These are phyloP conservation scores for Candida tropicalis DNA, from an alignment of 1,139 yeast species.

Conservation along the genomic window DNA sequence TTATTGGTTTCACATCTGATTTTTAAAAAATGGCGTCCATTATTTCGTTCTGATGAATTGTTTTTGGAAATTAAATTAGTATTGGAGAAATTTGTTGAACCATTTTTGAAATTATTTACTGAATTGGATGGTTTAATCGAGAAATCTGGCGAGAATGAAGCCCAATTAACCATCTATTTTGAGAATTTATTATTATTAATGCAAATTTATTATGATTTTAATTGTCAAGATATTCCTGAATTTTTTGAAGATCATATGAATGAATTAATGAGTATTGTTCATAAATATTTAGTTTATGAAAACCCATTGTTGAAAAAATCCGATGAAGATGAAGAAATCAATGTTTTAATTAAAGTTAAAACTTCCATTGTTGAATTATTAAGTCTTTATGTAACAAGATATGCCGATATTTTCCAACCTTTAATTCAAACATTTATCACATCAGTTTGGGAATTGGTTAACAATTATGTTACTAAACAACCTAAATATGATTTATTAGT, in stretches of 20 bases:
- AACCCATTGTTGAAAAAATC: constrained; percentile 55
- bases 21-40: constrained; percentile 95
- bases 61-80: constrained; percentile 88
- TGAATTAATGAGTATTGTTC: constrained; percentile 77
- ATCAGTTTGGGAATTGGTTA: constrained; percentile 78
- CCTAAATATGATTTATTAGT: constrained; percentile 84
- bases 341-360: constrained; percentile 71
- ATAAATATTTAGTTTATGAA: constrained; percentile 70
- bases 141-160: constrained; percentile 30
- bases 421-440: constrained; percentile 79
- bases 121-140: constrained; percentile 69
- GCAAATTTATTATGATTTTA: constrained; percentile 88
- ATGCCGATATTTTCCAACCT: constrained; percentile 85
- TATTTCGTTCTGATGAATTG: constrained; percentile 87
- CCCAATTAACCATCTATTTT: constrained; percentile 56
- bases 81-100: constrained; percentile 79
- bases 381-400: constrained; percentile 84
- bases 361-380: constrained; percentile 84
- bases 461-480: constrained; percentile 61
- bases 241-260: constrained; percentile 91
- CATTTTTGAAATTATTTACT: constrained; percentile 69
- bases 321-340: constrained; percentile 71
- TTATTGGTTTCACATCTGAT: constrained; percentile 92
- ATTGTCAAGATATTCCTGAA: constrained; percentile 97
- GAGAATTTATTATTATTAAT: constrained; percentile 72